These are phyloP conservation scores for Fomitopsis pulvina DNA, from an alignment of 768 basidiomycete genomes.

Conservation along the genomic window DNA sequence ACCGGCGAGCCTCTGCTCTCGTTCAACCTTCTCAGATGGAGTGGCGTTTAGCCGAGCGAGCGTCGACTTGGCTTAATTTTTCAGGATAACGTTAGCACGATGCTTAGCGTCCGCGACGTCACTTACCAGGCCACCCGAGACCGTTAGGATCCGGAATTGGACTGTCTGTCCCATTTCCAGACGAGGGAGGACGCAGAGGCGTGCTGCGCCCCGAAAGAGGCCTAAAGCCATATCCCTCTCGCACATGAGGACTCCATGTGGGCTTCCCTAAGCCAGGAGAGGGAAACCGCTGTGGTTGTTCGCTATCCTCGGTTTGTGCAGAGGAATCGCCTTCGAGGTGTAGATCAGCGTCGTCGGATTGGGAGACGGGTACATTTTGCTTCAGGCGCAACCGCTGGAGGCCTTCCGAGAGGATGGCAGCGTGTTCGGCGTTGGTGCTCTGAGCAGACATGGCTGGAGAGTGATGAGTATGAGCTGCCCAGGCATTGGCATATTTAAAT, in stretches of 20 bases:
- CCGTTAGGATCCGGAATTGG: conserved; percentile 56
- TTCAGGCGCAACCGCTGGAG: conserved; percentile 39
- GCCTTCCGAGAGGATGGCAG: conserved; percentile 36
- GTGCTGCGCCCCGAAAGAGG: conserved; percentile 61
- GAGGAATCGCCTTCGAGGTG: conserved; percentile 5
- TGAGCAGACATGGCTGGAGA: conserved; percentile 18
- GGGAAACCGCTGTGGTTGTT: not conserved
- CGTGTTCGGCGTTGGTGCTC: conserved; percentile 24
- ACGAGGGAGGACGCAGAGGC: conserved; percentile 37
- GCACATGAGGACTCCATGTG: conserved; percentile 30
- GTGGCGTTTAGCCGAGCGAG: conserved; percentile 78
- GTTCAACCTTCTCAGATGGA: conserved; percentile 58
- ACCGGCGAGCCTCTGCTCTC: conserved; percentile 69
- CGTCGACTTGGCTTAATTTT: conserved; percentile 76
- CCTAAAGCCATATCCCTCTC: conserved; percentile 82
- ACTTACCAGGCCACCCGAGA: conserved; percentile 89
- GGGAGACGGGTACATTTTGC: conserved; percentile 9
- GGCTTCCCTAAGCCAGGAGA: conserved; percentile 1
- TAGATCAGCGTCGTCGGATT: conserved; percentile 6
- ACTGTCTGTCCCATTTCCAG: conserved; percentile 20
- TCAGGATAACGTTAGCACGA: conserved; percentile 4
- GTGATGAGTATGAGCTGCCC: not conserved
- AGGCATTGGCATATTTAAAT: not conserved
- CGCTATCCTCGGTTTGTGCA: conserved; percentile 5
- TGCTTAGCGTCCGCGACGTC: conserved; percentile 8